phyloP scores from a whole-genome alignment of 371 early-diverging fungal genomes.

The Saksenaea oblongispora region DNA sequence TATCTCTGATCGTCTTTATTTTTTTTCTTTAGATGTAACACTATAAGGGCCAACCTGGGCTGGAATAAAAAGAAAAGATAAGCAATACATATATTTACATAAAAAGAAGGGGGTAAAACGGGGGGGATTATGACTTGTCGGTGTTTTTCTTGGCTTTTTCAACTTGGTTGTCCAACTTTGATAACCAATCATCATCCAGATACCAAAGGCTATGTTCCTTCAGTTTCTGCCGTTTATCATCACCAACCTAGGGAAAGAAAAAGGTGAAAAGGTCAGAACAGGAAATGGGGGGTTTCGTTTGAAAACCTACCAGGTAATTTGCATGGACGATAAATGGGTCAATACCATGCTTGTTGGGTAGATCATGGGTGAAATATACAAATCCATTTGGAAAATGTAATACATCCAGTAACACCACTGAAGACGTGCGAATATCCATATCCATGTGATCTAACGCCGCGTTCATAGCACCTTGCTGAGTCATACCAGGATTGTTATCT shows the following conservation, averaged over 20 bases:
- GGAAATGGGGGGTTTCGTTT: neutral
- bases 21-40: neutral
- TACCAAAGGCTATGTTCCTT: slow-evolving; percentile 28
- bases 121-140: neutral
- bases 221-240: slow-evolving; percentile 42
- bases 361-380: slow-evolving; percentile 24
- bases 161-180: slow-evolving; percentile 9
- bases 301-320: slow-evolving; percentile 23
- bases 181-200: slow-evolving; percentile 28
- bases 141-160: neutral
- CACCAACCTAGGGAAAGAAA: slow-evolving; percentile 30
- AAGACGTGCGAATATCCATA: slow-evolving; percentile 22
- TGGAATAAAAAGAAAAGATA: neutral
- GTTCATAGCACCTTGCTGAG: slow-evolving; percentile 38
- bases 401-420: slow-evolving; percentile 28
- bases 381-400: slow-evolving; percentile 32
- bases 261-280: neutral
- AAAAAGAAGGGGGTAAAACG: neutral
- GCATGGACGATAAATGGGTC: slow-evolving; percentile 34
- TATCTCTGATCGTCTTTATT: neutral
- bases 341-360: slow-evolving; percentile 19
- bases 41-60: neutral
- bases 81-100: neutral
- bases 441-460: slow-evolving; percentile 22
- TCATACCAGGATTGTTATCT: slow-evolving; percentile 18